Evolutionary conservation across 192 early-diverging fungal genomes (phyloP), one percentile per base, ranked within the genome.

Genomic region (Coemansia sp.): DNA sequence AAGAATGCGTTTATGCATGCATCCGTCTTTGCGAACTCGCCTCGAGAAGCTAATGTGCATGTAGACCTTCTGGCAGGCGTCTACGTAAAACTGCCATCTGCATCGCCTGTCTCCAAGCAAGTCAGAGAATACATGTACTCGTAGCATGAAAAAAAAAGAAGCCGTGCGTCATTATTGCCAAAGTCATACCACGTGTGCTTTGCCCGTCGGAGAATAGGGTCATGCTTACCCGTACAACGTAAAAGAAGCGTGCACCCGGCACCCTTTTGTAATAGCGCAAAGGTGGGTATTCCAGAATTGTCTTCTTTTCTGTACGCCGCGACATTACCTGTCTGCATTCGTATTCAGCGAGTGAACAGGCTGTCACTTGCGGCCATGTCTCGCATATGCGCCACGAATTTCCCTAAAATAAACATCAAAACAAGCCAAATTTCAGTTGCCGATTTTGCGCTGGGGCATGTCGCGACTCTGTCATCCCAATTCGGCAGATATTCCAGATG

Each of bases 391-490:
- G 59, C 59, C 59, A 61, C 59, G 13, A n/a, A 19, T 26, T 40
- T 61, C 47, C 33, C 57, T 11, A 17, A 21, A 23, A 61, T 26
- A 61, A 32, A 58, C 55, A 58, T 58, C 55, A 32, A 58, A 58
- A 33, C 55, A 58, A 58, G 55, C 55, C 8, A 38, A 61, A 10
- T 23, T 61, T 38, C 33, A 37, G 37, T 42, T 19, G 17, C 59
- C 59, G 38, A 61, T 61, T 38, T 40, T 11, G 59, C 37, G 59
- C 37, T 59, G 57, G 21, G 33, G 59, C 55, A 58, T 58, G 55
- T n/a, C 55, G 19, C 59, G 19, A 58, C 55, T 58, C 28, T 26
- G 59, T 61, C 59, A 39, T 40, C 59, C 33, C 2, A 35, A 23
- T 61, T 21, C 6, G 33, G 59, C 59, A 39, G 9, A 37, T 23